Evolutionary conservation across 179 eudicot species (phyloP).

Genomic region (Silene vulgaris): DNA sequence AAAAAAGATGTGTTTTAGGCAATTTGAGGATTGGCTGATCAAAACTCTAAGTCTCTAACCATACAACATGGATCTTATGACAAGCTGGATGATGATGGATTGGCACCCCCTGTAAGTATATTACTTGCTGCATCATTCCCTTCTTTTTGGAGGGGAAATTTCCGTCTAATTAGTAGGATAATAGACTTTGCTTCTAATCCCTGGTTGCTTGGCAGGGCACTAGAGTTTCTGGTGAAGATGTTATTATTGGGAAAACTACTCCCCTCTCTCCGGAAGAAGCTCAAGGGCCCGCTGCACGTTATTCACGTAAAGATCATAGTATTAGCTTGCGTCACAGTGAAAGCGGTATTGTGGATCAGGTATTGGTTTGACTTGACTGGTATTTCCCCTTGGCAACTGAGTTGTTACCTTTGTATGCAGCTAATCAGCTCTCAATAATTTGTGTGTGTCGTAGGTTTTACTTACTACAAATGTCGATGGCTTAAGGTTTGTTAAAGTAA

Average conservation of each 20-base stretch:
- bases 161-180: neutral
- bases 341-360: conserved; percentile 90
- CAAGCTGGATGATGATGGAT: conserved; percentile 85
- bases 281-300: conserved; percentile 70
- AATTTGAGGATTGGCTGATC: too few species aligned
- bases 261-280: conserved; percentile 74
- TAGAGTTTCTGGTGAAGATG: conserved; percentile 88
- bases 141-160: neutral
- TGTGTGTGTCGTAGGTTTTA: conserved; percentile 43
- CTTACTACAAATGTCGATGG: conserved; percentile 89
- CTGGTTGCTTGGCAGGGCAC: conserved; percentile 50
- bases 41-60: too few species aligned
- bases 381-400: neutral
- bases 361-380: conserved; percentile 11
- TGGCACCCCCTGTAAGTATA: conserved; percentile 84
- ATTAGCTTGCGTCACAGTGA: conserved; percentile 94
- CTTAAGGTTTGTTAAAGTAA: conserved; percentile 78
- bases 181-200: conserved; percentile 1
- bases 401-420: neutral
- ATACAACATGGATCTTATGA: conserved; percentile 65
- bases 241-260: conserved; percentile 81
- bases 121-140: neutral
- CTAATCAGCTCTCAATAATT: conserved; percentile 5
- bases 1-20: too few species aligned
- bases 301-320: conserved; percentile 73